These are phyloP conservation scores for Casuarina equisetifolia DNA, from an alignment of 306 rosid genomes.

Conservation along the genomic window DNA sequence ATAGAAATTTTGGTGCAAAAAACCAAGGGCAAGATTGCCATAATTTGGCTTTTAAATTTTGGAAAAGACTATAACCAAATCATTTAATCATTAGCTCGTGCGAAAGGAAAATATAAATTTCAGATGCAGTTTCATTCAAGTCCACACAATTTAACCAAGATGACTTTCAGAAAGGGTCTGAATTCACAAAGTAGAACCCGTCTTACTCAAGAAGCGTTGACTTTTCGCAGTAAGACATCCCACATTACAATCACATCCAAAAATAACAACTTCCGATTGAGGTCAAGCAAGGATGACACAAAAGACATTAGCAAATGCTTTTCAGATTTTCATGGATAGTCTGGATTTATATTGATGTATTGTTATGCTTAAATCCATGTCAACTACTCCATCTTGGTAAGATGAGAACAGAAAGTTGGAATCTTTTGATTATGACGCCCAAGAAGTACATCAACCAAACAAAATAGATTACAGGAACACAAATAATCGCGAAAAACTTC, in stretches of 20 bases:
- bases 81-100: neutral
- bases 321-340: neutral
- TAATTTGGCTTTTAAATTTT: neutral
- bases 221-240: neutral
- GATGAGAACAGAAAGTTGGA: neutral
- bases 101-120: neutral
- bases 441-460: neutral
- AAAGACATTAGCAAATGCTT: neutral
- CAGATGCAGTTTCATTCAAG: neutral
- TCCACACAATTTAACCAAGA: neutral
- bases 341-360: neutral
- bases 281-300: neutral
- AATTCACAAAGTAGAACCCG: neutral
- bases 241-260: neutral
- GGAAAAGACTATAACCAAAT: neutral
- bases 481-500: neutral
- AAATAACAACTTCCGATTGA: neutral
- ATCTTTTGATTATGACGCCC: neutral
- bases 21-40: neutral
- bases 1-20: neutral
- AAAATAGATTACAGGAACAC: neutral
- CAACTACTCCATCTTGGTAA: neutral
- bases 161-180: neutral
- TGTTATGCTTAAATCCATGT: neutral
- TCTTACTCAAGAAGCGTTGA: neutral